Base-by-base conservation (phyloP, 2,329 filamentous ascomycete species). In the Alternaria viburni region DNA sequence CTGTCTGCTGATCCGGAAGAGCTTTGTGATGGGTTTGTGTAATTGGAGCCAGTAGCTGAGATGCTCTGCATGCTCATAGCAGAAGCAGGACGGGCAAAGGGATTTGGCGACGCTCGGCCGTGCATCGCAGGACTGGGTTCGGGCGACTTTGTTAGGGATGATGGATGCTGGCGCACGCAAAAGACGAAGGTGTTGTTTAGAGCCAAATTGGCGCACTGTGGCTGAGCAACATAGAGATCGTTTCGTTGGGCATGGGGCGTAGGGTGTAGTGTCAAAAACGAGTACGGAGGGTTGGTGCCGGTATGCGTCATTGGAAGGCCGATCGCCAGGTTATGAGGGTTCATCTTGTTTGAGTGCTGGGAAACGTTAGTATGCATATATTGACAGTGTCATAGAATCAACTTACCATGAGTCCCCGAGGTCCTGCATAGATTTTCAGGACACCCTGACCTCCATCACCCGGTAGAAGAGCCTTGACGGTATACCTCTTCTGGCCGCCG, bases 131-230 rank as follows among this genome's bases (percentile, higher is more conserved):
- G 78, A 46, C 72, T 77, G 46, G 77, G 72, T 52, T 81, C 75
- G 49, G 63, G 79, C 67, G 71, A 71, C 13, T 68, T 69, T 5
- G 65, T 74, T 0, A 86, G 81, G 1, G 86, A 87, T 1, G 93
- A 91, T 0, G 94, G 92, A 77, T 99, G 94, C 76, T 99, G 96
- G 49, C 96, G 92, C 64, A 99, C 91, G 57, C 92, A 92, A 79
- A 99, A 99, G 26, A 99, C 95, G 76, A 97, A 99, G 0, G 96
- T 99, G 78, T 99, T 98, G 83, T 98, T 97, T 59, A 97, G 85
- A 2, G 93, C 94, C 26, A 99, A 85, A 25, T 90, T 89, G 68
- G 91, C 87, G 78, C 96, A 99, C 80, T 99, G 96, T 1, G 96
- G 96, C 77, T 98, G 96, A 47, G 94, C 92, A 67, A 99, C 92